Evolutionary conservation across 2,329 filamentous ascomycete species (phyloP), one percentile per base, ranked within the genome.

Genomic region (Colletotrichum tropicale): DNA sequence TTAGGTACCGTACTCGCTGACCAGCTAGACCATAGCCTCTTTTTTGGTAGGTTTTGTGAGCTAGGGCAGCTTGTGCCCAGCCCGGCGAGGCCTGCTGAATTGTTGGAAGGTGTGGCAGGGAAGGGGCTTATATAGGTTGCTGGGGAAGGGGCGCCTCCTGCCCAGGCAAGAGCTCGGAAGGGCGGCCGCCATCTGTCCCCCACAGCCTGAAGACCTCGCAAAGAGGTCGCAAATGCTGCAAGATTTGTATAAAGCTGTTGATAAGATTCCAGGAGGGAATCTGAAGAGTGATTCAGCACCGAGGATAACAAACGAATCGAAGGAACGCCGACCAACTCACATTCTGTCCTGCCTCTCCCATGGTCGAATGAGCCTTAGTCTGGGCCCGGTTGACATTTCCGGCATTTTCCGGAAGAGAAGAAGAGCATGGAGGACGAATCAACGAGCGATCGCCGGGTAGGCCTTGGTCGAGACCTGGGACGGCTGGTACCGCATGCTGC

Each of bases 221-320:
- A 3, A 6, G 9, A 43, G 38, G 2, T 5, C 1, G 18, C 2
- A 3, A 43, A 6, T 18, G 5, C 6, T 48, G 43, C n/a, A 1
- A 48, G 9, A 13, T 48, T 21, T 6, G 8, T 0, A 13, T 21
- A 6, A 13, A 21, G 43, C n/a, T 13, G n/a, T 0, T 21, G n/a
- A 30, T 30, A 48, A 4, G n/a, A 48, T 48, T 48, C 3, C 2
- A 21, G 2, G 10, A 48, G 43, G 10, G n/a, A 48, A 13, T 12
- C 10, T 21, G n/a, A 48, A 48, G n/a, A 48, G 43, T 48, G n/a
- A 48, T 13, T 12, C n/a, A 21, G 43, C n/a, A 21, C n/a, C 43
- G 43, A 48, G n/a, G n/a, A 43, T 18, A n/a, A n/a, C n/a, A 48
- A 48, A 48, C 16, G 43, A 21, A 21, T 48, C 6, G 18, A 13